Conservation (phyloP, 768 basidiomycete species). For the Hypholoma sublateritium region DNA sequence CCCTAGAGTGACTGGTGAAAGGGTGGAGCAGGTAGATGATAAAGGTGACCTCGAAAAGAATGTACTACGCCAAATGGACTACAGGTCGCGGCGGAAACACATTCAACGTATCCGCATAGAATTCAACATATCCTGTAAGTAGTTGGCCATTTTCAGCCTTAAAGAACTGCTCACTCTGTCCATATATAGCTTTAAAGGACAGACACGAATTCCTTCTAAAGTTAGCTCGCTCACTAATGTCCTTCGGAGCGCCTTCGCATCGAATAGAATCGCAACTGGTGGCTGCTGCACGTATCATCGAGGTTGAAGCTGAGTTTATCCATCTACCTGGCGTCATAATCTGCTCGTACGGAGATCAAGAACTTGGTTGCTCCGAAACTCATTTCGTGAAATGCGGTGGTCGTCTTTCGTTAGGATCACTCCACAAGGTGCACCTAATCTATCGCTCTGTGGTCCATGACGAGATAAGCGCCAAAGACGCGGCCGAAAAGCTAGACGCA, state of each 20-base stretch:
- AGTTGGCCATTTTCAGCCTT: neutral
- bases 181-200: conserved; percentile 62
- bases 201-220: conserved; percentile 86
- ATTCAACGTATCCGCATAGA: conserved; percentile 66
- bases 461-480: conserved; percentile 81
- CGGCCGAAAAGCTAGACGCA: conserved; percentile 58
- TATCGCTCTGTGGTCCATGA: conserved; percentile 92
- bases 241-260: conserved; percentile 90
- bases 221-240: conserved; percentile 85
- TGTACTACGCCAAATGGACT: conserved; percentile 62
- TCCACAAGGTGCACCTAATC: conserved; percentile 82
- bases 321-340: conserved; percentile 82
- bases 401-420: conserved; percentile 76
- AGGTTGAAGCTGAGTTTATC: conserved; percentile 90
- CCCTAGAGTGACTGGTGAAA: conserved; percentile 62
- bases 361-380: conserved; percentile 87
- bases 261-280: conserved; percentile 91
- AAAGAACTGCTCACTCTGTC: neutral
- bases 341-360: conserved; percentile 86
- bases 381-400: conserved; percentile 83
- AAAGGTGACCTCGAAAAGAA: conserved; percentile 63
- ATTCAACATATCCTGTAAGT: conserved; percentile 70
- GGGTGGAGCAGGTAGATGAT: conserved; percentile 51
- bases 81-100: conserved; percentile 65
- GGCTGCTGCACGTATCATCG: conserved; percentile 85